phyloP scores from a whole-genome alignment of 768 basidiomycete genomes.

The Lactarius hengduanensis region DNA sequence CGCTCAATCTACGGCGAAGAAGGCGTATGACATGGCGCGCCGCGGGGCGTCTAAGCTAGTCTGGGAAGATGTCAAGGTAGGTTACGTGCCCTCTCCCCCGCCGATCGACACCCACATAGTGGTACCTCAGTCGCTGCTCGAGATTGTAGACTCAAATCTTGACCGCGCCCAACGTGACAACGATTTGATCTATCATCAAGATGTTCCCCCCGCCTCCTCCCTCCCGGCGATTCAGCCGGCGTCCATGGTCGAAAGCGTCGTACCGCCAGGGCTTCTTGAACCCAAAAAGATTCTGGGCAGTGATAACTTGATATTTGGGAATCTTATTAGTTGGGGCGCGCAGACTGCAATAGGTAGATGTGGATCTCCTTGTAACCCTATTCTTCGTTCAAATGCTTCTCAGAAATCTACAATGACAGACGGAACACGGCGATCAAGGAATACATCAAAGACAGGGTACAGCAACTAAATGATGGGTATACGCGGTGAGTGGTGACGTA shows the following conservation, averaged over 20 bases:
- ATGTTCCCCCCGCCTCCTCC: conserved; percentile 70
- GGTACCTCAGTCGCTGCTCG: conserved; percentile 63
- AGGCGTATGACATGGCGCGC: conserved; percentile 65
- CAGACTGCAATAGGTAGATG: conserved; percentile 80
- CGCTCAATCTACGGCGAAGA: conserved; percentile 66
- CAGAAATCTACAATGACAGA: conserved; percentile 85
- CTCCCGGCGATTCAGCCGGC: conserved; percentile 64
- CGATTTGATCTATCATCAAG: conserved; percentile 91
- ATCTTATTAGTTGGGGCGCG: conserved; percentile 83
- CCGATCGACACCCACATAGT: conserved; percentile 3
- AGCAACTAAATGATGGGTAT: conserved; percentile 58
- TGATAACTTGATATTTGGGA: conserved; percentile 65
- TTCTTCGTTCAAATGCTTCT: background rate
- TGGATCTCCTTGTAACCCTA: background rate
- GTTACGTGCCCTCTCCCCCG: conserved; percentile 14
- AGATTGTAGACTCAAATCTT: conserved; percentile 63
- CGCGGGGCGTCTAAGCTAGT: conserved; percentile 63
- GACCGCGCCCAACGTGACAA: conserved; percentile 85
- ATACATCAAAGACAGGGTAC: conserved; percentile 57
- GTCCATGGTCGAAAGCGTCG: conserved; percentile 58
- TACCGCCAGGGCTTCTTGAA: conserved; percentile 57
- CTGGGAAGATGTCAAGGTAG: conserved; percentile 76
- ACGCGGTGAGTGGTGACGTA: conserved; percentile 46
- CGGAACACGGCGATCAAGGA: conserved; percentile 70
- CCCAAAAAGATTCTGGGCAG: conserved; percentile 53